Percentiles rank a stretch among this genome's conserved stretches.
Conservation (phyloP, 306 rosid species). For the Biancaea sappan region DNA sequence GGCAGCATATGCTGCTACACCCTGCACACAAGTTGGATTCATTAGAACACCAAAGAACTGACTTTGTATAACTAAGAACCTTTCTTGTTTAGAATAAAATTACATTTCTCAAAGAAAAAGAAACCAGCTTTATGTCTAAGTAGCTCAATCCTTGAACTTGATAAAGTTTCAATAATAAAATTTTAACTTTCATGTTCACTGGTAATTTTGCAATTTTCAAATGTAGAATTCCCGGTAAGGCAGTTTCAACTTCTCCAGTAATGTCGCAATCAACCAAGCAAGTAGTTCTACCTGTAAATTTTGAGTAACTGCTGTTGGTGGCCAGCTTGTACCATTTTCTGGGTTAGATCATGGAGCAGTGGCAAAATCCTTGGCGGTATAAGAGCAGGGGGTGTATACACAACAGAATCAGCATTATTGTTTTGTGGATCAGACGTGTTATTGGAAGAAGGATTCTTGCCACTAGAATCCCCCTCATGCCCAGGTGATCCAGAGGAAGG, state of each 20-base stretch:
- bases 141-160: constrained; percentile 12
- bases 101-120: not conserved
- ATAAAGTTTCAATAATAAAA: not conserved
- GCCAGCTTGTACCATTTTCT: constrained; percentile 97
- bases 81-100: not conserved
- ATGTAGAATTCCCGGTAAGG: constrained; percentile 24
- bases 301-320: constrained; percentile 74
- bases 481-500: constrained; percentile 93
- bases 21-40: not conserved
- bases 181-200: not conserved
- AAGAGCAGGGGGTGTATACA: constrained; percentile 84
- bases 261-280: constrained; percentile 4
- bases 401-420: constrained; percentile 64
- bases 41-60: not conserved
- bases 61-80: not conserved
- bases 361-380: constrained; percentile 89
- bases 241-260: constrained; percentile 13
- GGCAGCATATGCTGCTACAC: not conserved
- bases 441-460: constrained; percentile 58
- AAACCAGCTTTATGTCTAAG: not conserved
- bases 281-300: constrained; percentile 64
- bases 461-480: constrained; percentile 58
- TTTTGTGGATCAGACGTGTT: constrained; percentile 65
- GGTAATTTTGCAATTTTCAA: constrained; percentile 21
- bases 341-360: constrained; percentile 77